Evolutionary conservation across 2,329 filamentous ascomycete species (phyloP), one percentile per base, ranked within the genome.

Genomic region (Ceratocystiopsis brevicomis): DNA sequence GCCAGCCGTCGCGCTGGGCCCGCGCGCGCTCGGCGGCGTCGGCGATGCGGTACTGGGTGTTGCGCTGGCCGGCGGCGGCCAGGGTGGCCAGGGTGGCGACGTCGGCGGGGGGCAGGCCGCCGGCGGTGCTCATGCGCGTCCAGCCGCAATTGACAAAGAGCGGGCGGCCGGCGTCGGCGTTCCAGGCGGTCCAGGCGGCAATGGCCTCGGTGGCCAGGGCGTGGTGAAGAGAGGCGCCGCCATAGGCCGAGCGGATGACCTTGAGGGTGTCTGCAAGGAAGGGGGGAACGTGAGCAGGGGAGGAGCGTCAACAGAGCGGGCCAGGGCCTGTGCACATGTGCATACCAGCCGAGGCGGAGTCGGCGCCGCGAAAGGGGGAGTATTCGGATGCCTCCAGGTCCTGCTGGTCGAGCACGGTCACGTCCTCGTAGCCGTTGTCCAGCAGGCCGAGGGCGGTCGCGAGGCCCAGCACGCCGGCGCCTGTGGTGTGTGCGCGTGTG

Each of bases 81-180:
- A 30, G 25, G 25, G 25, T 30, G 25, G 25, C 25, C 25, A 30
- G 25, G 25, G 25, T 30, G 25, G 25, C 25, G 25, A 30, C 25
- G 25, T 30, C 25, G 25, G 10, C 4, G 40, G 40, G 32, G 3
- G 35, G 19, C 40, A 42, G 19, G 14, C 19, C 35, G 40, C 40
- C 34, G 9, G 18, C 35, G 19, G 19, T 21, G 40, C 35, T 42
- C 19, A 44, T 18, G 25, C 42, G 42, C 12, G 38, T 18, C 42
- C 42, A 44, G 37, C 42, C 42, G 19, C 21, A 36, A 32, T 40
- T 35, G 38, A 37, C 36, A 38, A 44, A 44, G 11, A 44, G 38
- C 11, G 25, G 21, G 15, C 37, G 38, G 19, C 42, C 42, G 19
- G 42, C 36, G 37, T 44, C 42, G 33, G 12, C 19, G 33, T 44